Base-by-base conservation (phyloP, 495 filamentous ascomycete species). In the Bathelium albidoporum region DNA sequence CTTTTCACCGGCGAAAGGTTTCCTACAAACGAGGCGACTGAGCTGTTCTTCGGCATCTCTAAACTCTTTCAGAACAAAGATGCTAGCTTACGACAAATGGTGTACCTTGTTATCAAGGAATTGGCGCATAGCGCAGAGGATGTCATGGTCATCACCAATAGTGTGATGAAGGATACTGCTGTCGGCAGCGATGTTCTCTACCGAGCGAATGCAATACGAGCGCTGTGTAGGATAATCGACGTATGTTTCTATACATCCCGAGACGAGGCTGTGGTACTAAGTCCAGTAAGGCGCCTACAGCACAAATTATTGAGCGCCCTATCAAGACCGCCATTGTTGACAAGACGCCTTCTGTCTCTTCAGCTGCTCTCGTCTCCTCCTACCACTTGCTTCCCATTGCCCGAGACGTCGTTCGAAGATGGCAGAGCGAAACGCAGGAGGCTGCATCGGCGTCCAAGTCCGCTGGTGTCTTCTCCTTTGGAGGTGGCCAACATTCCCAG, bases 41-140 rank as follows among this genome's bases (percentile, higher is more conserved):
- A 90, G 52, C 89, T 99, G 63, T 99, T 99, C 83, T 97, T 99
- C 78, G 91, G 93, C 65, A 97, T 99, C 75, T 96, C 92, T 65
- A 99, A 99, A 80, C 85, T 99, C 63, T 99, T 99, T 81, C 94
- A 99, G 79, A 97, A 97, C 77, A 96, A 96, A 76, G 94, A 99
- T 85, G 89, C 92, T 68, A 91, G 89, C 66, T 82, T 99, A 75
- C 91, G 94, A 70, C 94, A 99, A 80, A 97, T 97, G 93, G 93
- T 99, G 39, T 96, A 97, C 79, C 82, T 98, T 32, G 86, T 96
- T 68, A 87, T 98, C 79, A 97, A 96, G 82, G 94, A 99, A 82
- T 81, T 99, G 68, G 89, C 93, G 65, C 83, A 85, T 72, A 95
- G 91, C n/a, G 93, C 95, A 32, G 92, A 97, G 76, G 94, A 99